Base-by-base conservation (phyloP, 371 early-diverging fungal species). In the Coemansia sp. region DNA sequence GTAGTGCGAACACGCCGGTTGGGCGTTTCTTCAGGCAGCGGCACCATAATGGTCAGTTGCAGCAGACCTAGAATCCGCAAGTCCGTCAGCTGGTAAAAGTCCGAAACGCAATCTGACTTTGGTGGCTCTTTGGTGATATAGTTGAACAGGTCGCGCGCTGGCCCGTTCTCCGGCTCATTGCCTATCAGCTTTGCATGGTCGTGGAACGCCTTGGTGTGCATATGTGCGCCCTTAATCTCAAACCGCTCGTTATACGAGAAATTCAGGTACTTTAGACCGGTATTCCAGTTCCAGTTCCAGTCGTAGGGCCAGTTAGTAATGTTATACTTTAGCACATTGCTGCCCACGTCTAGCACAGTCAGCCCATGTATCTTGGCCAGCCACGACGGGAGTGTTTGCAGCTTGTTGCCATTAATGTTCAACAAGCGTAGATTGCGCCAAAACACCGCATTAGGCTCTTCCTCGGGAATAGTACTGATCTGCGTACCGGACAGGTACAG, bases 231-330 rank as follows among this genome's bases (percentile, higher is more conserved):
- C 69, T 91, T 88, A 77, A 96, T 93, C 72, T 94, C 93, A 8
- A 96, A 78, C 53, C 93, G 83, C 69, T 90, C 90, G 79, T 96
- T 96, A 56, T 95, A 93, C 0, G 95, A 94, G 61, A 96, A 79
- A 78, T 96, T 95, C 15, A 96, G 85, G 61, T 92, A 94, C 73
- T 88, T 89, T 53, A 96, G 85, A 1, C 90, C 90, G 53, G 90
- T 67, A 74, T 96, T 96, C 93, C 93, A 95, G 78, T 94, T 94
- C 94, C 94, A 95, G 77, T 96, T 95, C 95, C 95, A 96, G 69
- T 95, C 95, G 72, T 94, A 94, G 0, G 93, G 94, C 94, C 94
- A 95, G 71, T 96, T 96, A 24, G 91, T 85, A 44, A 95, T 91
- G 65, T 96, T 96, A 80, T 95, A 96, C 79, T 93, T 92, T 36